A percentile compares a stretch with the other conserved stretches of the same genome.
These are phyloP conservation scores for Diaporthe eres DNA, from an alignment of 2,329 filamentous ascomycete genomes.

Conservation along the genomic window DNA sequence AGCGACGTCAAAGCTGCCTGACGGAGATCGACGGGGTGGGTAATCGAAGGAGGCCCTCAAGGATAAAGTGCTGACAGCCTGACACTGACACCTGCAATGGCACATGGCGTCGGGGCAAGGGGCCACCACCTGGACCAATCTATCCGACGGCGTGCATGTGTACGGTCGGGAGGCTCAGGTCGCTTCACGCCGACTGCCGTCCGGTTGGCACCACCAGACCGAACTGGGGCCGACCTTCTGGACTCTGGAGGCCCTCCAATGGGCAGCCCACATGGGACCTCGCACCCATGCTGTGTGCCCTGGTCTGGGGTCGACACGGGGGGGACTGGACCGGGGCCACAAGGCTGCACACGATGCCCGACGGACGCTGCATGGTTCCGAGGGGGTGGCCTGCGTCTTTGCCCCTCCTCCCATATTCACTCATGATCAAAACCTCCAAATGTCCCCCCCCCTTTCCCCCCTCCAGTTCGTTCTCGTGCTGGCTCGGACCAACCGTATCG, in stretches of 20 bases:
- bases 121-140: constrained; percentile 3
- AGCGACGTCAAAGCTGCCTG: constrained; percentile 20
- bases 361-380: constrained; percentile 33
- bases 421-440: not conserved
- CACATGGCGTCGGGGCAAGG: constrained; percentile 12
- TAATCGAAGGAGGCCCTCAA: not conserved
- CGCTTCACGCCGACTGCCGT: constrained; percentile 37
- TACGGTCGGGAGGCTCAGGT: constrained; percentile 24
- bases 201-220: constrained; percentile 26
- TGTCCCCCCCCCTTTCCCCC: not conserved
- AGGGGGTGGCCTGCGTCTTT: not conserved
- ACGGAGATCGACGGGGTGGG: constrained; percentile 2
- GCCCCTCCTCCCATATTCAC: not conserved
- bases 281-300: constrained; percentile 11
- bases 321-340: constrained; percentile 13
- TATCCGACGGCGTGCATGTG: not conserved
- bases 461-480: constrained; percentile 9
- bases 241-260: constrained; percentile 13
- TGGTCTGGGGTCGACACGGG: constrained; percentile 16
- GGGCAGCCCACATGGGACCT: not conserved
- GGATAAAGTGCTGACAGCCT: constrained; percentile 29
- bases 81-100: constrained; percentile 39
- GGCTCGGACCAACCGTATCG: not conserved
- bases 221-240: constrained; percentile 7
- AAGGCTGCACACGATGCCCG: constrained; percentile 28